Evolutionary conservation across 345 rosid species (phyloP), one percentile per base, ranked within the genome.

Genomic region (Brassica cretica): DNA sequence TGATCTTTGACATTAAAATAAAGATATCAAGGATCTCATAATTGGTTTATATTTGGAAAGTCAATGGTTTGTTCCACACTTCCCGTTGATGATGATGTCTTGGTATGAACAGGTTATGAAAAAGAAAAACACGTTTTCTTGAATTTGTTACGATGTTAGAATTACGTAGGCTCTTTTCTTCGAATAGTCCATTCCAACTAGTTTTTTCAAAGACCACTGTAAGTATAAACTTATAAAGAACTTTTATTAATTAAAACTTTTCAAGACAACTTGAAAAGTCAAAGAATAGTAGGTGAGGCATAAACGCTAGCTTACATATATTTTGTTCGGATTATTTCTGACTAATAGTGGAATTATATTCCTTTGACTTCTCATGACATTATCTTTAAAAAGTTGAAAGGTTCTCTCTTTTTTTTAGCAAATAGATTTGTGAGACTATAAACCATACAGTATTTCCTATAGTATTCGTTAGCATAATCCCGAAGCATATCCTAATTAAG

Each of bases 11-110:
- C 10, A 16, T 14, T 46, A 33, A 49, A 49, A 44, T 12, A 53
- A 8, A 68, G 33, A 41, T 68, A 60, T 60, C 11, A 14, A 1
- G 35, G 8, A 71, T 64, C 77, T 59, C 67, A 11, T 29, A 5
- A 27, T 25, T 76, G 75, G 63, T 55, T 71, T 62, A 32, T 32
- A 46, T 73, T 59, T 10, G 69, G 77, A 66, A 72, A 78, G 60
- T 27, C 35, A 65, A 39, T 3, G 16, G 9, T 63, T 14, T 70
- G 60, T 16, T 29, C 5, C 7, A 15, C 5, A 27, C 30, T 27
- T 27, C 30, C 30, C 4, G 51, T 10, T 24, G 29, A 64, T 0
- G 29, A 64, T 0, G 24, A 71, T 41, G 19, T 37, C 46, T 18
- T 32, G 15, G 25, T 62, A 10, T 51, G 27, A 44, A 33, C 27